Conservation (phyloP, 2,329 filamentous ascomycete genomes). For the Daldinia sp. region DNA sequence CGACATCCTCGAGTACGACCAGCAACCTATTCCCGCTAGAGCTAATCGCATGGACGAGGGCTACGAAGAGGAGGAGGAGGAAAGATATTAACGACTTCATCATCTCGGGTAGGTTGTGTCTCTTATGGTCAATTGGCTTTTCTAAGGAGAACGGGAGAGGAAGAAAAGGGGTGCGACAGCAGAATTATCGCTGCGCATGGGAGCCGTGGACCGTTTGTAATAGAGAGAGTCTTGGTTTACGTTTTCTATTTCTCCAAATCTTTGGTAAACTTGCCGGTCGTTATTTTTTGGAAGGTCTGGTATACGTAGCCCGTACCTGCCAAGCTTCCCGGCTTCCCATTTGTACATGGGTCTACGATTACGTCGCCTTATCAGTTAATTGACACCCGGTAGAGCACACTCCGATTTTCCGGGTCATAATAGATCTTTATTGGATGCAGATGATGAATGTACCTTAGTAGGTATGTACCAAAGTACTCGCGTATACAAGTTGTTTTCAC, state of each 20-base stretch:
- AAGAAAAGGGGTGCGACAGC: constrained; percentile 43
- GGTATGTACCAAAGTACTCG: not conserved
- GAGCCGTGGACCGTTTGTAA: constrained; percentile 15
- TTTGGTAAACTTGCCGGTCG: constrained; percentile 26
- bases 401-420: constrained; percentile 20
- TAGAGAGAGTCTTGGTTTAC: constrained; percentile 3
- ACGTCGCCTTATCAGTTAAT: constrained; percentile 9
- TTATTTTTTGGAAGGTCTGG: constrained; percentile 44
- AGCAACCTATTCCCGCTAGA: constrained; percentile 83
- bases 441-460: too few species aligned
- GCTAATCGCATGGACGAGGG: constrained; percentile 80
- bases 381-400: constrained; percentile 11
- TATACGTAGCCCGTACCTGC: constrained; percentile 52
- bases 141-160: constrained; percentile 36
- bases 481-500: not conserved
- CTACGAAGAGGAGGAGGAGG: constrained; percentile 73
- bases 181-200: constrained; percentile 45
- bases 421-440: not conserved
- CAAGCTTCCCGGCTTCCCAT: constrained; percentile 40
- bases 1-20: constrained; percentile 85
- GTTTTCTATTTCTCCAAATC: constrained; percentile 27
- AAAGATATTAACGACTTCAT: constrained; percentile 84
- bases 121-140: constrained; percentile 37
- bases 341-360: constrained; percentile 11
- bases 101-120: constrained; percentile 63